Percentiles rank a stretch among this genome's conserved stretches.
Conservation (phyloP, 2,329 filamentous ascomycete species). For the Phialocephala sp. region DNA sequence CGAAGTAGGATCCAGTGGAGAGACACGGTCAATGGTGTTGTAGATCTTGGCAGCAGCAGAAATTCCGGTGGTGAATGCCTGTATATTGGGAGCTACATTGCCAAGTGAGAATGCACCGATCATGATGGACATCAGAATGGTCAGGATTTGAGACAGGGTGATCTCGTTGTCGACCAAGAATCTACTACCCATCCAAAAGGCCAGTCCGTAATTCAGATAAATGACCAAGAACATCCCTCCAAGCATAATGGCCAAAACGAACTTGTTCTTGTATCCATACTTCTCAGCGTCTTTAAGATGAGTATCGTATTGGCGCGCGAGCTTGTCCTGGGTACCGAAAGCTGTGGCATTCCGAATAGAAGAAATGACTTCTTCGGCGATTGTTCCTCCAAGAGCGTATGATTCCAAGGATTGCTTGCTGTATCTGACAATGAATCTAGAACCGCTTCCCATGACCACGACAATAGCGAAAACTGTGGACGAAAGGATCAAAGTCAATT, state of each 20-base stretch:
- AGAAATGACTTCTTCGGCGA: conserved; percentile 93
- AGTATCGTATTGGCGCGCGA: conserved; percentile 83
- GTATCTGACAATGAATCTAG: conserved; percentile 77
- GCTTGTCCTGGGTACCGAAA: conserved; percentile 90
- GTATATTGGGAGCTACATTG: conserved; percentile 82
- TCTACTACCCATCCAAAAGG: conserved; percentile 85
- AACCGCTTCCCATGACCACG: conserved; percentile 76
- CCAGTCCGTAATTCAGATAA: conserved; percentile 85
- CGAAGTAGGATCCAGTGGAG: conserved; percentile 79
- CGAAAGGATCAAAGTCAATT: conserved; percentile 84
- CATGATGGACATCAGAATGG: conserved; percentile 88
- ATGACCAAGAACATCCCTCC: conserved; percentile 82
- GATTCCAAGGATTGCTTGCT: conserved; percentile 79
- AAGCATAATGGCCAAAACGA: conserved; percentile 76
- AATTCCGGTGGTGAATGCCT: conserved; percentile 83
- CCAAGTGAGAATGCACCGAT: conserved; percentile 92
- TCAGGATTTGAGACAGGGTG: conserved; percentile 74
- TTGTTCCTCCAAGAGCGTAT: conserved; percentile 83
- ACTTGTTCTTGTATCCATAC: conserved; percentile 79
- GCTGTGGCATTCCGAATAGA: conserved; percentile 92
- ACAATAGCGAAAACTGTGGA: conserved; percentile 82
- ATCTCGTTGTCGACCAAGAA: conserved; percentile 73
- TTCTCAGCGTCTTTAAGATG: conserved; percentile 76
- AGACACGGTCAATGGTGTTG: conserved; percentile 86
- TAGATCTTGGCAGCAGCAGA: conserved; percentile 92